These are phyloP conservation scores for Cryptomeria japonica DNA, from an alignment of 75 land plant genomes.

Conservation along the genomic window DNA sequence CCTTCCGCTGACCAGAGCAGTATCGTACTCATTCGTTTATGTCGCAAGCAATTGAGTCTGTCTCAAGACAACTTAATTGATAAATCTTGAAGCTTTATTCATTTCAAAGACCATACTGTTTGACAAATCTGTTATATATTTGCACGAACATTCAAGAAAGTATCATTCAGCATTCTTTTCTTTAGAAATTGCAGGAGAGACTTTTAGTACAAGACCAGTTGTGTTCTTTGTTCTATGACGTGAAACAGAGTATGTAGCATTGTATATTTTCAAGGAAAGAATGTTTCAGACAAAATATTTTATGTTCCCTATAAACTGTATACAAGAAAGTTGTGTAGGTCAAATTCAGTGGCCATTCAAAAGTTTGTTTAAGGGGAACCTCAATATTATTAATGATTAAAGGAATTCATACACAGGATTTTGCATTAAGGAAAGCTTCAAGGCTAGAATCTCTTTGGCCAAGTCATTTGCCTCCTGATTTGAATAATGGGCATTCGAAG, in stretches of 20 bases:
- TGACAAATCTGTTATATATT: background rate
- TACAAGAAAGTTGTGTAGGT: background rate
- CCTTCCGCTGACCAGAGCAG: too few species aligned
- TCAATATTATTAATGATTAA: background rate
- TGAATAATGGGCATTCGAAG: slow-evolving; percentile 49
- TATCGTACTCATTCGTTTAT: too few species aligned
- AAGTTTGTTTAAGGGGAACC: background rate
- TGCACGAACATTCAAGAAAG: background rate
- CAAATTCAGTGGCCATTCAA: background rate
- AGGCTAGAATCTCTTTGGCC: slow-evolving; percentile 40
- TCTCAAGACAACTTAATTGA: background rate
- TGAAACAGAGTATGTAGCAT: background rate
- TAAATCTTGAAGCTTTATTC: background rate
- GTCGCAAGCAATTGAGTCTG: too few species aligned
- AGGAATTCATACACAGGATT: slow-evolving; percentile 7
- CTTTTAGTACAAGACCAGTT: background rate
- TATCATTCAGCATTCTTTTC: background rate
- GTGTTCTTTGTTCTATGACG: background rate
- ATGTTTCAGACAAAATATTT: background rate
- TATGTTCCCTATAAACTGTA: background rate
- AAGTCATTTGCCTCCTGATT: slow-evolving; percentile 40
- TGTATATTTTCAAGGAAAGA: background rate
- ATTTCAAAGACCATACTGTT: background rate
- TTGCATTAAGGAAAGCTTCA: slow-evolving; percentile 11
- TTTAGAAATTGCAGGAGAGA: background rate